Percentiles rank a stretch among this genome's conserved stretches.
Evolutionary conservation across 768 basidiomycete genomes (phyloP).

Genomic region (Chiua virens): DNA sequence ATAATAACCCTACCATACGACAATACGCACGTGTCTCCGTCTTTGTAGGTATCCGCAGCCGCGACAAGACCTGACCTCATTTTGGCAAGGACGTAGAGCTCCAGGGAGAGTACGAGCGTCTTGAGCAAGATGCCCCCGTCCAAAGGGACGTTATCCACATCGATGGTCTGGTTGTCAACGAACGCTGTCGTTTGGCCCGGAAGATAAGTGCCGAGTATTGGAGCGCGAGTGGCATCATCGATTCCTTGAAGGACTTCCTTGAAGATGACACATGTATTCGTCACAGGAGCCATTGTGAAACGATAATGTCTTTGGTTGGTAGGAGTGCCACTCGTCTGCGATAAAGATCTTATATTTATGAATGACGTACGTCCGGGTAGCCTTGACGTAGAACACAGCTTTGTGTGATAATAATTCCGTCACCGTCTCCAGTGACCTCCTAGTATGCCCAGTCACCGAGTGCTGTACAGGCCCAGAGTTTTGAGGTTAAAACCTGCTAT

Average conservation of each 20-base stretch:
- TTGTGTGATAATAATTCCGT: too few species aligned
- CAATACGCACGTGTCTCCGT: slow-evolving; percentile 7
- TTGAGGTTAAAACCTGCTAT: too few species aligned
- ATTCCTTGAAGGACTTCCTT: background rate
- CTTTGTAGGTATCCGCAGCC: background rate
- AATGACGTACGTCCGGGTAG: too few species aligned
- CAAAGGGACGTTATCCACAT: slow-evolving; percentile 45
- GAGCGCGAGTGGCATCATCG: background rate
- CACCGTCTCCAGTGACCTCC: too few species aligned
- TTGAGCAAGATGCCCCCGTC: slow-evolving; percentile 52
- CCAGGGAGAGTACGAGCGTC: slow-evolving; percentile 46
- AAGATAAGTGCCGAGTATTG: slow-evolving; percentile 1
- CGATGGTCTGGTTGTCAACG: slow-evolving; percentile 47
- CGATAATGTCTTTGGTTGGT: background rate
- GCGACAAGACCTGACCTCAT: slow-evolving; percentile 32
- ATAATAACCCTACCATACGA: background rate
- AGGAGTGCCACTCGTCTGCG: too few species aligned
- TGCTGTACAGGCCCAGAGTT: too few species aligned
- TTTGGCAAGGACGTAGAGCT: slow-evolving; percentile 42
- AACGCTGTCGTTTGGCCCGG: slow-evolving; percentile 46
- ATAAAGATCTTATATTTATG: too few species aligned
- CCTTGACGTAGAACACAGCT: too few species aligned
- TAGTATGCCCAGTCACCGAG: too few species aligned
- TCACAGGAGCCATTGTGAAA: background rate
- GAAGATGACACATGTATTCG: slow-evolving; percentile 5